These are phyloP conservation scores for Eimeria sp. DNA, from an alignment of 169 alveolate genomes.

Conservation along the genomic window DNA sequence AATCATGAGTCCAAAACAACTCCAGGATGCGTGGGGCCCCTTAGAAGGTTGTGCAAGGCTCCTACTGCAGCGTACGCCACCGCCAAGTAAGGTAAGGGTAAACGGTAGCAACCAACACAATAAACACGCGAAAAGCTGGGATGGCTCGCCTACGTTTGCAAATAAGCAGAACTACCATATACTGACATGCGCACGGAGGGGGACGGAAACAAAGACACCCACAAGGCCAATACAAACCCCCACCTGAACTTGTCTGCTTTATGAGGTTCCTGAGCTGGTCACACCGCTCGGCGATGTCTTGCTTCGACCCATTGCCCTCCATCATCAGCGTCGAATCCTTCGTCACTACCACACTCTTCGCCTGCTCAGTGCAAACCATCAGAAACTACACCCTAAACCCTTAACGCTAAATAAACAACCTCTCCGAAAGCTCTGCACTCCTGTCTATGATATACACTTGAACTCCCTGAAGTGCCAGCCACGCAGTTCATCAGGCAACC, in stretches of 20 bases:
- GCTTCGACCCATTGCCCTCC: conserved; percentile 98
- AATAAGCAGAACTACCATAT: neutral
- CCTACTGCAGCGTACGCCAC: neutral
- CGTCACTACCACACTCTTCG: conserved; percentile 97
- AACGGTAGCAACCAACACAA: neutral
- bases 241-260: conserved; percentile 91
- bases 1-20: neutral
- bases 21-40: neutral
- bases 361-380: conserved; percentile 89
- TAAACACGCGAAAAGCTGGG: neutral
- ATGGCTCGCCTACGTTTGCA: neutral
- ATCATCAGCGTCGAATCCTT: conserved; percentile 98
- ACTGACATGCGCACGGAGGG: neutral
- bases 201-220: neutral
- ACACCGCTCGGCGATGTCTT: conserved; percentile 94
- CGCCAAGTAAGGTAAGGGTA: neutral
- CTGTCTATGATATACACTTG: neutral
- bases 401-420: neutral
- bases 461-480: neutral
- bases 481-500: neutral
- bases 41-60: neutral
- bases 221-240: conserved; percentile 88
- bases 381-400: conserved; percentile 79
- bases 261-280: conserved; percentile 96
- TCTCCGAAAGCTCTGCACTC: neutral